Conservation (phyloP, 495 filamentous ascomycete genomes). For the Opeltia flavorubescens region DNA sequence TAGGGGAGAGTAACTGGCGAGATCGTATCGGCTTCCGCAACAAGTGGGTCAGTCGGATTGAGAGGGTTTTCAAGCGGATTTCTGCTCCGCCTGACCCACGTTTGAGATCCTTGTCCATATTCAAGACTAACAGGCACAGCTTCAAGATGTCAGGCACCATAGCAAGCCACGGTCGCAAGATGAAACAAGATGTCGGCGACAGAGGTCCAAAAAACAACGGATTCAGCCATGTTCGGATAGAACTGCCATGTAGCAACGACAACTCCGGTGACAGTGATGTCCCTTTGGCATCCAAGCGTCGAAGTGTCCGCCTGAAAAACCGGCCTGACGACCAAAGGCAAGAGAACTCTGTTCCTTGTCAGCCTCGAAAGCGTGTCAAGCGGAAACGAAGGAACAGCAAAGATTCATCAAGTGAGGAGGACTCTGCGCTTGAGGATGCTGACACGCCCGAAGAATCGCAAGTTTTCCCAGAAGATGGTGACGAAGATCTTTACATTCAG, state of each 20-base stretch:
- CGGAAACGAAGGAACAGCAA: neutral
- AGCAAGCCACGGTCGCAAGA: neutral
- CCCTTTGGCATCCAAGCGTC: neutral
- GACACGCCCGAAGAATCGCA: slow-evolving; percentile 2
- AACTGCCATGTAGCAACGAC: neutral
- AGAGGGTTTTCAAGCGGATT: slow-evolving; percentile 48
- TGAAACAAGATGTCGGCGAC: neutral
- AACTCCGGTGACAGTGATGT: neutral
- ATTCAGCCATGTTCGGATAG: neutral
- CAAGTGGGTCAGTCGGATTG: slow-evolving; percentile 52
- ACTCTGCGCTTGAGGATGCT: slow-evolving; percentile 14
- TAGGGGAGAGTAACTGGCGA: slow-evolving; percentile 52
- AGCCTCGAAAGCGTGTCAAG: neutral
- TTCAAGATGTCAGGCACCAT: neutral
- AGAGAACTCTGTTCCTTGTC: neutral
- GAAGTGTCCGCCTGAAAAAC: slow-evolving; percentile 1
- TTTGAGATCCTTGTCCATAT: slow-evolving; percentile 13
- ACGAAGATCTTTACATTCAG: slow-evolving; percentile 36
- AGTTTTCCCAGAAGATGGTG: slow-evolving; percentile 3
- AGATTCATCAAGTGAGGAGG: slow-evolving; percentile 14
- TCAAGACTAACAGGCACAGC: slow-evolving; percentile 21
- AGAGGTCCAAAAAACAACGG: too few species aligned
- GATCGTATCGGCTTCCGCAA: slow-evolving; percentile 60
- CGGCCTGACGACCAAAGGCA: slow-evolving; percentile 1
- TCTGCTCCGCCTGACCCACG: slow-evolving; percentile 33